Conservation (phyloP, 768 basidiomycete species). For the Panaeolus cyanescens region DNA sequence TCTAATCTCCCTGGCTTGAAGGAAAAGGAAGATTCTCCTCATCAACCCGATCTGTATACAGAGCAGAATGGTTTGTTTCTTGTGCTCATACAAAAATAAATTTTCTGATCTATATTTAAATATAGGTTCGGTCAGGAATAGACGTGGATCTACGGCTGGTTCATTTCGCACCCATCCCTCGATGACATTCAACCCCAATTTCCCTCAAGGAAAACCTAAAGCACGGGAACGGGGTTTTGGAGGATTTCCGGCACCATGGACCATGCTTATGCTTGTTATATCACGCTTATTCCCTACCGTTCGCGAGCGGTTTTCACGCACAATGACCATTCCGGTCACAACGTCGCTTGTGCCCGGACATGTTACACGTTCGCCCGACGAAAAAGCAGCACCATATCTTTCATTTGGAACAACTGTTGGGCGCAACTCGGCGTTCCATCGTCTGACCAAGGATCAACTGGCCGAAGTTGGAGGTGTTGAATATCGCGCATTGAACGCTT, state of each 20-base stretch:
- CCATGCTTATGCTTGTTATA: slow-evolving; percentile 52
- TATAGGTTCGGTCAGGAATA: slow-evolving; percentile 11
- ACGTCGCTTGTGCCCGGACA: slow-evolving; percentile 55
- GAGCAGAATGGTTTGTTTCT: not conserved
- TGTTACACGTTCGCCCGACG: slow-evolving; percentile 39
- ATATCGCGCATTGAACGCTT: slow-evolving; percentile 78
- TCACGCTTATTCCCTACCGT: slow-evolving; percentile 63
- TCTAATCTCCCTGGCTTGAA: slow-evolving; percentile 12
- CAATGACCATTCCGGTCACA: slow-evolving; percentile 75
- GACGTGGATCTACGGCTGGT: slow-evolving; percentile 3
- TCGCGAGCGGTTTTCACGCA: slow-evolving; percentile 59
- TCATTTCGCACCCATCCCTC: slow-evolving; percentile 13
- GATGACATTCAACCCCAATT: slow-evolving; percentile 10
- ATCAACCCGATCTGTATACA: not conserved
- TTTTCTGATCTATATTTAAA: not conserved
- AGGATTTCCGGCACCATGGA: slow-evolving; percentile 73
- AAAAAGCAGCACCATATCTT: slow-evolving; percentile 73
- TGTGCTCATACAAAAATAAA: not conserved
- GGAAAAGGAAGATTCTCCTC: slow-evolving; percentile 8
- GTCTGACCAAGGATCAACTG: slow-evolving; percentile 75
- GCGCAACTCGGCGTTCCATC: slow-evolving; percentile 72
- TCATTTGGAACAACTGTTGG: slow-evolving; percentile 86
- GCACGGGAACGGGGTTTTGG: slow-evolving; percentile 57
- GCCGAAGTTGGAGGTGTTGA: slow-evolving; percentile 95
- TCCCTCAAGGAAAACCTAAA: slow-evolving; percentile 14